A percentile compares a stretch with the other conserved stretches of the same genome.
Evolutionary conservation across 192 early-diverging fungal genomes (phyloP).

Genomic region (Coemansia sp.): DNA sequence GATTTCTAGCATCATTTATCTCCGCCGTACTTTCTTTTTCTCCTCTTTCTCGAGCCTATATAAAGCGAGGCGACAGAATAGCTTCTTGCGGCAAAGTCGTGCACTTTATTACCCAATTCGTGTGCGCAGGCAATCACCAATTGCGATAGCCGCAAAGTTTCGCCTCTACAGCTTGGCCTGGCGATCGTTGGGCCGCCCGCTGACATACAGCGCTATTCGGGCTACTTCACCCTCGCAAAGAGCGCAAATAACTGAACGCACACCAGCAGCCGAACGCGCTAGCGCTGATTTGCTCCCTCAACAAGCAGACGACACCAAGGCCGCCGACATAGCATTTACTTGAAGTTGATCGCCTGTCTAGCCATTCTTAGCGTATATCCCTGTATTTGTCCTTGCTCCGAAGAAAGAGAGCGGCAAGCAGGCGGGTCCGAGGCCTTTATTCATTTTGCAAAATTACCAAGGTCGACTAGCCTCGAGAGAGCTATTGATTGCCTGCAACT

Average conservation of each 20-base stretch:
- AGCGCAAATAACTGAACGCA: too few relatives aligned
- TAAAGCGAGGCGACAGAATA: background rate
- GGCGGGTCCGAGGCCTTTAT: background rate
- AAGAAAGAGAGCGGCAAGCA: slow-evolving; percentile 1
- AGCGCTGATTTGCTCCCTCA: background rate
- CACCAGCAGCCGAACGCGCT: too few relatives aligned
- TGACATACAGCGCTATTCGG: background rate
- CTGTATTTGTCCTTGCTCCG: background rate
- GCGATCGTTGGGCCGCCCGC: background rate
- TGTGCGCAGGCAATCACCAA: background rate
- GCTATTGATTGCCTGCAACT: background rate
- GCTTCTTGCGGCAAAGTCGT: background rate
- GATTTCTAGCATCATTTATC: background rate
- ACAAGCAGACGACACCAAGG: background rate
- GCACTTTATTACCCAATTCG: background rate
- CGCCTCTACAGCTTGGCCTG: background rate
- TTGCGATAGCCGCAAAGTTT: background rate
- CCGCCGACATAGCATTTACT: background rate
- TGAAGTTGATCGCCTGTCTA: background rate
- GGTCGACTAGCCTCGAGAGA: background rate
- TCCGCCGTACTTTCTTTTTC: background rate
- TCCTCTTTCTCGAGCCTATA: background rate
- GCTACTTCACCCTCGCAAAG: background rate
- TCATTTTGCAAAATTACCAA: background rate
- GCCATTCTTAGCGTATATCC: background rate